Conservation (phyloP, 345 rosid genomes). For the Citrus medica region DNA sequence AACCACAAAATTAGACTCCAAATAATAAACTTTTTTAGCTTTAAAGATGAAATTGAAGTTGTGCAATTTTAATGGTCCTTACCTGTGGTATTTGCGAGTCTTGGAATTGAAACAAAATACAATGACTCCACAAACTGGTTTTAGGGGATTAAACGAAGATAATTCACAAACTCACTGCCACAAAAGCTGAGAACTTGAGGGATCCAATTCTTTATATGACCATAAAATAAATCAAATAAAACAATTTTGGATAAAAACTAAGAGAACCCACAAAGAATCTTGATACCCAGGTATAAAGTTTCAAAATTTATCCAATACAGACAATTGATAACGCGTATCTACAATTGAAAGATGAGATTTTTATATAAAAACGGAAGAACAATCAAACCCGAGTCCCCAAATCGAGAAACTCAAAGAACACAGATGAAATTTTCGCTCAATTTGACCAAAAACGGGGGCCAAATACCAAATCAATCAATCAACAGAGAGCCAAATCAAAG, state of each 20-base stretch:
- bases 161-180: neutral
- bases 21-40: neutral
- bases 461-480: no score
- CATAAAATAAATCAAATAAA: neutral
- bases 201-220: neutral
- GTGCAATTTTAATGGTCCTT: neutral
- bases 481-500: neutral
- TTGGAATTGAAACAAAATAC: neutral
- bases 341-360: neutral
- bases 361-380: neutral
- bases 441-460: neutral
- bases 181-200: neutral
- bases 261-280: neutral
- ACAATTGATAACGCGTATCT: neutral
- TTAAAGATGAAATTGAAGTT: neutral
- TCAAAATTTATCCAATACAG: neutral
- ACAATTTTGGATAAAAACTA: neutral
- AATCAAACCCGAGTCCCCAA: neutral
- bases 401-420: neutral
- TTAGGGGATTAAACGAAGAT: neutral
- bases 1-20: neutral
- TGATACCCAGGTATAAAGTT: neutral
- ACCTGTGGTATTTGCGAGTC: slow-evolving; percentile 2
- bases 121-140: neutral
- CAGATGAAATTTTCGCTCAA: neutral